A percentile compares a stretch with the other conserved stretches of the same genome.
phyloP scores from a whole-genome alignment of 176 grass and related monocot species.

The Oryza brachyantha region DNA sequence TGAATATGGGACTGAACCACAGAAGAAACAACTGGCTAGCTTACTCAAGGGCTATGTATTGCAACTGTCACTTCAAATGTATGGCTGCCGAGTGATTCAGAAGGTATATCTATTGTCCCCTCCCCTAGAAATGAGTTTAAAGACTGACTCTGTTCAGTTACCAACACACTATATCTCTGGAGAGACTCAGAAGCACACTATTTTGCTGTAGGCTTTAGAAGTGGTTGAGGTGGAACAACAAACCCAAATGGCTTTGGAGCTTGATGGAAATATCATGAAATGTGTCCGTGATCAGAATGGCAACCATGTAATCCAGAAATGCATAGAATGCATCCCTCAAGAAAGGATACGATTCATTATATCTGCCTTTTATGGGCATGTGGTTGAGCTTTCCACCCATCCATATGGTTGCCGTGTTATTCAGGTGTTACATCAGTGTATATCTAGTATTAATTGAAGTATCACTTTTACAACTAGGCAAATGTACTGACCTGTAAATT shows the following conservation, averaged over 20 bases:
- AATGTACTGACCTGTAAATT: conserved; percentile 20
- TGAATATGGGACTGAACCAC: conserved; percentile 81
- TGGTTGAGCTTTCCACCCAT: conserved; percentile 83
- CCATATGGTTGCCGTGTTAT: conserved; percentile 99
- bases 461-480: neutral
- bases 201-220: conserved; percentile 81
- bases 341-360: conserved; percentile 76
- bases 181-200: conserved; percentile 2
- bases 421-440: conserved; percentile 51
- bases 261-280: conserved; percentile 84
- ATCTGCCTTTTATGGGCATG: conserved; percentile 81
- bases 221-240: conserved; percentile 83
- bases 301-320: conserved; percentile 97
- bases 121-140: neutral
- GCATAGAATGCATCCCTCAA: conserved; percentile 92
- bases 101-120: conserved; percentile 55
- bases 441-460: neutral
- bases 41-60: conserved; percentile 76
- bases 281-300: conserved; percentile 97
- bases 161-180: neutral
- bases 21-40: conserved; percentile 75
- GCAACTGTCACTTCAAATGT: conserved; percentile 92
- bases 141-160: neutral
- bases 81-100: conserved; percentile 97
- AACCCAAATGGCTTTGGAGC: conserved; percentile 81